These are phyloP conservation scores for Erythrobasidium yunnanense DNA, from an alignment of 768 basidiomycete genomes.

Conservation along the genomic window DNA sequence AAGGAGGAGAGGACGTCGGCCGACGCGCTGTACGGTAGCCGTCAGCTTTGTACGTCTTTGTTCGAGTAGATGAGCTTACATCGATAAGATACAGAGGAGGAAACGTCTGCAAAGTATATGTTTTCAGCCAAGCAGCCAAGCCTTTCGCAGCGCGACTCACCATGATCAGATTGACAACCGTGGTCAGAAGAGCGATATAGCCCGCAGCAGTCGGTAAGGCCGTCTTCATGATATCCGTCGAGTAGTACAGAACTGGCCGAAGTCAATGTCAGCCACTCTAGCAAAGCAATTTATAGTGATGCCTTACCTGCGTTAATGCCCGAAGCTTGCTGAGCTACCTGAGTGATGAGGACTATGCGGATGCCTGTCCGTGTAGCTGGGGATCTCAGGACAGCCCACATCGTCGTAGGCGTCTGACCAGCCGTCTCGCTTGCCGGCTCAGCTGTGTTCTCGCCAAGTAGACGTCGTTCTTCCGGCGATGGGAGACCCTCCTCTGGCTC, in stretches of 20 bases:
- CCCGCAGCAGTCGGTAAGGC: conserved; percentile 40
- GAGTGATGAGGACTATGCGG: conserved; percentile 8
- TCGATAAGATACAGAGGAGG: conserved; percentile 42
- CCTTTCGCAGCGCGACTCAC: neutral
- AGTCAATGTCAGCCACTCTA: neutral
- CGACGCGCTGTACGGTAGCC: conserved; percentile 35
- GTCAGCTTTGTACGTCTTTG: neutral
- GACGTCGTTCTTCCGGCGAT: too few relatives aligned
- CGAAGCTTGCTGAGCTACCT: conserved; percentile 21
- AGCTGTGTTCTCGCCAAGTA: too few relatives aligned
- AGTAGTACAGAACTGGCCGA: conserved; percentile 13
- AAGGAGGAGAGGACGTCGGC: conserved; percentile 39
- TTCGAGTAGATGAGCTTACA: conserved; percentile 30
- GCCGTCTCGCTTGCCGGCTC: too few relatives aligned
- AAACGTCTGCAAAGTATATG: conserved; percentile 36
- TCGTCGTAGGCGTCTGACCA: conserved; percentile 9
- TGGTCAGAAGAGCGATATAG: conserved; percentile 40
- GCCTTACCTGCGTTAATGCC: conserved; percentile 18
- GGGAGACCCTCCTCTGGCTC: too few relatives aligned
- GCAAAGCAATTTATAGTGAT: neutral
- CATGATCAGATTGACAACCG: conserved; percentile 40
- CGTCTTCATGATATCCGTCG: conserved; percentile 27
- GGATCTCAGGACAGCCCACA: conserved; percentile 3
- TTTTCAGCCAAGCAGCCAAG: neutral
- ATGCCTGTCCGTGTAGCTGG: conserved; percentile 13